These are phyloP conservation scores for Sonneratia caseolaris DNA, from an alignment of 345 rosid species.

Conservation along the genomic window DNA sequence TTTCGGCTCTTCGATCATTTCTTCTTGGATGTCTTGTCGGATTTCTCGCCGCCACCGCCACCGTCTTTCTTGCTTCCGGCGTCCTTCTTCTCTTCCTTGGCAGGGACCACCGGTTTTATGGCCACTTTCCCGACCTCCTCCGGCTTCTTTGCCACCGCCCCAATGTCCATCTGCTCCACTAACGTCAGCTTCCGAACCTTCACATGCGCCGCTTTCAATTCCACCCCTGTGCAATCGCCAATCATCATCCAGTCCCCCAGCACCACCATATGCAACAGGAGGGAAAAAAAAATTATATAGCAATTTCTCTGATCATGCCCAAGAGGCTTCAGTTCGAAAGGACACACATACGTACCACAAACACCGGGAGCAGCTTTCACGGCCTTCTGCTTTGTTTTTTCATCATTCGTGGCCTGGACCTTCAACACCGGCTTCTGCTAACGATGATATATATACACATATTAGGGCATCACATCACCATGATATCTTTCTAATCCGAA, in stretches of 20 bases:
- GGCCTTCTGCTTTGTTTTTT: conserved; percentile 82
- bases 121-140: conserved; percentile 94
- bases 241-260: neutral
- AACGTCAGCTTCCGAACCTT: conserved; percentile 89
- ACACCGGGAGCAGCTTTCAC: conserved; percentile 87
- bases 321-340: no score
- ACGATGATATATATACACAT: neutral
- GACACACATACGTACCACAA: conserved; percentile 28
- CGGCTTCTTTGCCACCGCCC: conserved; percentile 74
- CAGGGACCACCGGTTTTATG: conserved; percentile 76
- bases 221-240: conserved; percentile 41
- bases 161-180: conserved; percentile 75
- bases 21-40: conserved; percentile 13
- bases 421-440: conserved; percentile 68
- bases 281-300: no score
- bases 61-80: conserved; percentile 74
- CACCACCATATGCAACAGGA: neutral
- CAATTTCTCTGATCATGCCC: no score
- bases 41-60: conserved; percentile 26
- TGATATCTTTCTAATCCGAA: no score
- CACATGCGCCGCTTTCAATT: conserved; percentile 75
- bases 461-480: neutral
- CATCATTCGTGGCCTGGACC: conserved; percentile 86
- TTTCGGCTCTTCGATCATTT: no score
- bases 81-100: conserved; percentile 70